Base-by-base conservation (phyloP, 2,329 filamentous ascomycete species). In the Colletotrichum sp. region DNA sequence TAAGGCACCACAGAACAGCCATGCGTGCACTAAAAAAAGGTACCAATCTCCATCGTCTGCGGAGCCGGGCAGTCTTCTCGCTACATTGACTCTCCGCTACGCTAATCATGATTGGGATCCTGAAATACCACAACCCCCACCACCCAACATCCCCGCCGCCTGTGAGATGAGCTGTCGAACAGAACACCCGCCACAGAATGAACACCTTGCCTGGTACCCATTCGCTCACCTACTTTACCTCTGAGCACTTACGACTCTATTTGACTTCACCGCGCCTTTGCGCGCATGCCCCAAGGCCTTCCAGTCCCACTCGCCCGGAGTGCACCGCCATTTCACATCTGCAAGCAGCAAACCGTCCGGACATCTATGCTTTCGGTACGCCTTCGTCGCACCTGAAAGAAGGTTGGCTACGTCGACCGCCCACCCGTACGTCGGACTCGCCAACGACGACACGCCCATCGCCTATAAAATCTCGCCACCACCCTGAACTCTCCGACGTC, bases 161-260 rank as follows among this genome's bases (percentile, higher is more conserved):
- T 63, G 72, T 75, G 66, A 75, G 63, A 75, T 75, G 72, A 75
- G 55, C 62, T 75, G 72, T 72, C 70, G 28, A 64, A 21, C 24
- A 36, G 55, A 26, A 62, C 28, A 26, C 59, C 21, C 30, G 30
- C 34, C 63, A 21, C 44, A 49, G 44, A 49, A 49, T 49, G 44
- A n/a, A 21, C n/a, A 49, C n/a, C n/a, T 49, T 21, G 44, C 44
- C 44, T 32, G 10, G 32, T 74, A 69, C 39, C 57, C 57, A 71
- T 64, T 59, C 24, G 32, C 59, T 64, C 57, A 71, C 28, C 57
- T 52, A 63, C 57, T 39, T 65, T 32, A 30, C 24, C 36, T 52
- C 10, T 28, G 16, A 49, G 44, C 24, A 21, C 26, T 30, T 18
- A 16, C 28, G 26, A 30, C 26, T 28, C 44, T 28, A 18, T 12